Evolutionary conservation across 768 basidiomycete species (phyloP), one percentile per base, ranked within the genome.

Genomic region (Phallus indusiatus): DNA sequence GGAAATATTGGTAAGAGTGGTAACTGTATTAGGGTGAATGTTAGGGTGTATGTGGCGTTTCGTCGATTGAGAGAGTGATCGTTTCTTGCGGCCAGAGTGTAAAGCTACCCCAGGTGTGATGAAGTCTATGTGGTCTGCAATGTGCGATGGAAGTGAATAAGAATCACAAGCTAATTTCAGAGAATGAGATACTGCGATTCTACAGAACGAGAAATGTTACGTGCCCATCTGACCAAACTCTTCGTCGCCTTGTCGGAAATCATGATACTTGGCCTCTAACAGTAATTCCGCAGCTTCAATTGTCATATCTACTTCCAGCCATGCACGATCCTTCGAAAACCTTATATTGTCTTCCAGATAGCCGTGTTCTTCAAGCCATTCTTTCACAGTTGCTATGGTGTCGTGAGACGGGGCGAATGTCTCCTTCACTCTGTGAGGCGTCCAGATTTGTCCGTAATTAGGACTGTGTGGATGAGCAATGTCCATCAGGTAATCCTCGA

Each of bases 231-330:
- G 21, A n/a, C 47, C 47, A n/a, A 48, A n/a, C 21, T n/a, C 6
- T 2, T 48, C n/a, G n/a, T n/a, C 47, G 21, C 47, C n/a, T n/a
- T n/a, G n/a, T 48, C 47, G n/a, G 47, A 48, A 21, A 9, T 21
- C 72, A 60, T 75, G 66, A 65, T 79, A 79, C 60, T 76, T 66
- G 4, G 76, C 74, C n/a, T 68, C 64, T 21, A 79, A 64, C n/a
- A 79, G 70, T 14, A 60, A 47, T 63, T 79, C 76, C 0, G 73
- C 73, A 60, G 76, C 75, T 33, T 68, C 71, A 5, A 76, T 70
- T 28, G 73, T 75, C 2, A 70, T 69, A 48, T 76, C 57, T 47
- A 75, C 64, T 54, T 73, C 67, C 12, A 79, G 60, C 74, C 75
- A 75, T 1, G 71, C 24, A 42, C 54, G 36, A 65, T 56, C 70